These are phyloP conservation scores for Aspergillus nidulans DNA, from an alignment of 495 filamentous ascomycete genomes.

Conservation along the genomic window DNA sequence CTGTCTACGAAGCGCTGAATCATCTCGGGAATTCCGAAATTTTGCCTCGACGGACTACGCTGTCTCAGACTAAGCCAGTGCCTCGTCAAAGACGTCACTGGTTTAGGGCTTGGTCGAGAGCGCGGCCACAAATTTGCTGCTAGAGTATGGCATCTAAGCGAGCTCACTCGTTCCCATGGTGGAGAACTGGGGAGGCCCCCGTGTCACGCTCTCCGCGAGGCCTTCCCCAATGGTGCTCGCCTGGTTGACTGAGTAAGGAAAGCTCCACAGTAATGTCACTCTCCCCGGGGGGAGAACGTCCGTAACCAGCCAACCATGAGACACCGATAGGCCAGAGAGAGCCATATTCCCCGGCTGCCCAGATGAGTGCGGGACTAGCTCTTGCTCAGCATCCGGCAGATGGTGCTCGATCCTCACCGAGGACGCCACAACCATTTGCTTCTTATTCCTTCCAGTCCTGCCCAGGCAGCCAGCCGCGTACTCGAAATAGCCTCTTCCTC, in stretches of 20 bases:
- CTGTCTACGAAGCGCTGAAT: neutral
- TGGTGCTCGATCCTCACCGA: neutral
- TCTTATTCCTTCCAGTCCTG: neutral
- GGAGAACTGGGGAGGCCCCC: neutral
- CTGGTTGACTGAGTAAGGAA: neutral
- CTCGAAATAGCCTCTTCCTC: neutral
- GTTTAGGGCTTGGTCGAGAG: neutral
- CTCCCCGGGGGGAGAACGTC: neutral
- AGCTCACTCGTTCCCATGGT: neutral
- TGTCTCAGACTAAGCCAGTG: neutral
- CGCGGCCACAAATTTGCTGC: neutral
- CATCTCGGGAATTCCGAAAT: neutral
- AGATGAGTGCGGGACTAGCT: neutral
- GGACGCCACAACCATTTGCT: neutral
- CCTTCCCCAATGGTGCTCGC: neutral
- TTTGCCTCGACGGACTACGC: too few relatives aligned
- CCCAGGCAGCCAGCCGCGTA: neutral
- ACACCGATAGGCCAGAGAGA: neutral
- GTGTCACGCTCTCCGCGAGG: neutral
- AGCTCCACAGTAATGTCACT: neutral
- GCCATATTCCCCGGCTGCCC: neutral
- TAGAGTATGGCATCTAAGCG: neutral
- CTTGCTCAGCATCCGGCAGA: slow-evolving; percentile 1
- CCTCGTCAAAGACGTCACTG: neutral
- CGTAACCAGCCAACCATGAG: neutral